These are phyloP conservation scores for Rhodofomes roseus DNA, from an alignment of 1,284 basidiomycete genomes.

Conservation along the genomic window DNA sequence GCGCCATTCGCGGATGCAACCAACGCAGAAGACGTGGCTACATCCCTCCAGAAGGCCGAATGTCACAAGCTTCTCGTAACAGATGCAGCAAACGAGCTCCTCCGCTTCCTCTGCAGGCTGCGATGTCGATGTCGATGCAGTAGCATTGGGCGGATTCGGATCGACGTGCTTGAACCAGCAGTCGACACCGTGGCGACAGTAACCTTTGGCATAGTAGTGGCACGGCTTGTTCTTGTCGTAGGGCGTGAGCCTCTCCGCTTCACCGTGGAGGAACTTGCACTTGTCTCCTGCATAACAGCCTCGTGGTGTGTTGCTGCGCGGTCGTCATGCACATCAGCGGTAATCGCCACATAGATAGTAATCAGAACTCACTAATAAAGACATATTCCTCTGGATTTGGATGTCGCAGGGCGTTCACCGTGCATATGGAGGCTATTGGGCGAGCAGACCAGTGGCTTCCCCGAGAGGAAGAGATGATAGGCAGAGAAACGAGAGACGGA, in stretches of 20 bases:
- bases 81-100: slow-evolving; percentile 58
- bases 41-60: slow-evolving; percentile 69
- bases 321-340: not conserved
- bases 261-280: slow-evolving; percentile 74
- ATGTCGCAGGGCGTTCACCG: slow-evolving; percentile 49
- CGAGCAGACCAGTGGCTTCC: slow-evolving; percentile 1
- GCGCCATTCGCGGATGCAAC: slow-evolving; percentile 77
- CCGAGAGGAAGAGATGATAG: not conserved
- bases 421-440: slow-evolving; percentile 10
- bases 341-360: slow-evolving; percentile 26
- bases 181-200: slow-evolving; percentile 57
- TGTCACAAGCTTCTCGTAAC: slow-evolving; percentile 63
- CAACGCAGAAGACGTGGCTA: slow-evolving; percentile 69
- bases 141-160: slow-evolving; percentile 16
- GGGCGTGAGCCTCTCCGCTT: slow-evolving; percentile 50
- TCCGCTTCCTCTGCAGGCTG: slow-evolving; percentile 40
- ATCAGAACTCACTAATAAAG: slow-evolving; percentile 17
- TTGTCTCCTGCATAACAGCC: slow-evolving; percentile 62
- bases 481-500: not conserved
- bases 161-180: slow-evolving; percentile 70
- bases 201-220: slow-evolving; percentile 59
- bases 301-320: slow-evolving; percentile 36
- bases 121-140: slow-evolving; percentile 21
- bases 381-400: slow-evolving; percentile 28
- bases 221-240: slow-evolving; percentile 69